Base-by-base conservation (phyloP, 2,329 filamentous ascomycete genomes). In the Thielaviopsis populi region DNA sequence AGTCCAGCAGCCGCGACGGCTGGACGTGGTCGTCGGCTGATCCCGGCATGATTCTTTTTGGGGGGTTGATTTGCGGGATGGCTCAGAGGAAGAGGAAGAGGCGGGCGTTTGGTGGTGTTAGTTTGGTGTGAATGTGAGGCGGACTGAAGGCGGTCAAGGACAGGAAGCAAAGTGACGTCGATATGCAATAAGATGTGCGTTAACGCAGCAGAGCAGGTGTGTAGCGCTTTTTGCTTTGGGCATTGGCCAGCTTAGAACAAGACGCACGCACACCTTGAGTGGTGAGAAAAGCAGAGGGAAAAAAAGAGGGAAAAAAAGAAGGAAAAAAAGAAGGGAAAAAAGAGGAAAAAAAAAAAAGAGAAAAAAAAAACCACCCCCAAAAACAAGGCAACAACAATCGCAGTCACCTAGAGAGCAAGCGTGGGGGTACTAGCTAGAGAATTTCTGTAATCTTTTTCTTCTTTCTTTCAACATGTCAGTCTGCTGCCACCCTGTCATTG, bases 181-280 rank as follows among this genome's bases (percentile, higher is more conserved):
- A 33, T 56, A 33, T 56, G 53, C 53, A 56, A 56, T 56, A 56
- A 56, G 53, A 33, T 30, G 17, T 56, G 24, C 27, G 53, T 56
- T 56, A 50, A 50, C n/a, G n/a, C n/a, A 50, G 46, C 46, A 50
- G 15, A 24, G 17, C 17, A 46, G 42, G 15, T 50, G 8, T 13
- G 7, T 22, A 1, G 46, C 2, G n/a, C 10, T 50, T 50, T 13
- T 27, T 50, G 22, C 22, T 15, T 19, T 13, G n/a, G n/a, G 46
- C 46, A 50, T 10, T 4, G 15, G 46, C 46, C 46, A 50, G 46
- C 3, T 24, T 50, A 10, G 46, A 22, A 22, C 24, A 50, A 27
- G 10, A 37, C 7, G 33, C 33, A 37, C 33, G 33, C 33, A 37
- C 33, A 37, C 33, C 5, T 8, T 8, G 10, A 8, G 5, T 6